phyloP scores from a whole-genome alignment of 2,329 filamentous ascomycete species.

The Ophiocordyceps robertsii region DNA sequence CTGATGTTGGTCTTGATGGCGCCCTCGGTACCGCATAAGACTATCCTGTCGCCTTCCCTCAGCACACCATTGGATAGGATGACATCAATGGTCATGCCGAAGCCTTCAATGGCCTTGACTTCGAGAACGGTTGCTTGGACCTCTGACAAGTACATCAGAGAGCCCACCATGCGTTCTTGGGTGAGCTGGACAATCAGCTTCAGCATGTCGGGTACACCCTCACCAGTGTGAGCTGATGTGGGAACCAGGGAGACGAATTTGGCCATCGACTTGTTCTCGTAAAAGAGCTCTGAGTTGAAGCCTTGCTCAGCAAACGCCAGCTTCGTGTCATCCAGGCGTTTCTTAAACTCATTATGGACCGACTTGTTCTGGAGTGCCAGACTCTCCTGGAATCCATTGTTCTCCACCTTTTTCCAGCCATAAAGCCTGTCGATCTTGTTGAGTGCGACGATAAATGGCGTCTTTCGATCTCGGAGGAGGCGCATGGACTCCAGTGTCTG shows the following conservation, averaged over 20 bases:
- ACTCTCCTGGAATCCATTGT: constrained; percentile 95
- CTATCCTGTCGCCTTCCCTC: constrained; percentile 84
- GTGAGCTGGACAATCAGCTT: constrained; percentile 87
- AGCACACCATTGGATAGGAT: constrained; percentile 93
- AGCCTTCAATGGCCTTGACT: constrained; percentile 97
- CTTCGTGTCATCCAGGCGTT: constrained; percentile 82
- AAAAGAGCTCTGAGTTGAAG: constrained; percentile 95
- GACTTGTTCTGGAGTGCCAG: constrained; percentile 81
- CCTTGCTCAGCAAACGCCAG: constrained; percentile 89
- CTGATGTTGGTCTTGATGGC: constrained; percentile 91
- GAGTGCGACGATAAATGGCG: constrained; percentile 93
- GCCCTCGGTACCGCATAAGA: constrained; percentile 92
- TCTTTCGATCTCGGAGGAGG: constrained; percentile 82
- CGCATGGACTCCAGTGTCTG: constrained; percentile 97
- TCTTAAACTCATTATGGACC: constrained; percentile 87
- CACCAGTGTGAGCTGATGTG: constrained; percentile 95
- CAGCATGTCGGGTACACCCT: constrained; percentile 97
- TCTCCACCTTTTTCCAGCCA: constrained; percentile 96
- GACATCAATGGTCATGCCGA: constrained; percentile 97
- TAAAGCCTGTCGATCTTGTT: constrained; percentile 99
- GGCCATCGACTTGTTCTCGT: constrained; percentile 96
- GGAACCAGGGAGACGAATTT: constrained; percentile 91
- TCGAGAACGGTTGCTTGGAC: constrained; percentile 96
- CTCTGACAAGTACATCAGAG: constrained; percentile 96
- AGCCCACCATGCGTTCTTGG: constrained; percentile 93